Percentiles rank a stretch among this genome's conserved stretches.
Evolutionary conservation across 495 filamentous ascomycete species (phyloP).

Genomic region (Aspergillus nanangensis): DNA sequence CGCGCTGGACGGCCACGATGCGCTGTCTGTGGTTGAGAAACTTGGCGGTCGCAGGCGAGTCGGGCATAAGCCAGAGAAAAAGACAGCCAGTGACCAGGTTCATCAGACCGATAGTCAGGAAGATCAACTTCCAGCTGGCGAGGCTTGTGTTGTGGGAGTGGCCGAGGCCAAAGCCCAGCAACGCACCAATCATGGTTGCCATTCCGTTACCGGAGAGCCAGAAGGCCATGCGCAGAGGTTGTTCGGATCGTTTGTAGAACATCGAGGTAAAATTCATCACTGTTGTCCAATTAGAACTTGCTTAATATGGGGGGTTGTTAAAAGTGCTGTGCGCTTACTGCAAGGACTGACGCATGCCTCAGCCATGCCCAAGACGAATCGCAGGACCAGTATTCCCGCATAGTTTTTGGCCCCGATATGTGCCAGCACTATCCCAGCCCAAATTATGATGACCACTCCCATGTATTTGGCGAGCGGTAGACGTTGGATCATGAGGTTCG

Average conservation of each 20-base stretch:
- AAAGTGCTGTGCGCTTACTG: constrained; percentile 17
- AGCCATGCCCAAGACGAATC: constrained; percentile 62
- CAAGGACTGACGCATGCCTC: constrained; percentile 56
- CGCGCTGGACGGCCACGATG: constrained; percentile 36
- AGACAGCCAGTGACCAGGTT: constrained; percentile 40
- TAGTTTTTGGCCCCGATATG: constrained; percentile 57
- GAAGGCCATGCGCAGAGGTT: constrained; percentile 56
- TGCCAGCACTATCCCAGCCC: constrained; percentile 51
- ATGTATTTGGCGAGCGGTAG: constrained; percentile 57
- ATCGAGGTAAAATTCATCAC: constrained; percentile 56
- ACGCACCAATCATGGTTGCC: constrained; percentile 48
- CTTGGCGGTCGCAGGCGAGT: constrained; percentile 36
- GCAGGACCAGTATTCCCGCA: constrained; percentile 47
- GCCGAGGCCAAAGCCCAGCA: constrained; percentile 51
- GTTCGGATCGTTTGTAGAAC: constrained; percentile 67
- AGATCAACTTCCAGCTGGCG: constrained; percentile 52
- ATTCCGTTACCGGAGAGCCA: constrained; percentile 62
- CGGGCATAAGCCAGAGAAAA: constrained; percentile 37
- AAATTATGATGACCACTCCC: constrained; percentile 53
- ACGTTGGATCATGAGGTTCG: constrained; percentile 49
- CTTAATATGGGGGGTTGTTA: background rate
- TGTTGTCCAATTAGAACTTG: constrained; percentile 9
- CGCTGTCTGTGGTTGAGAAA: constrained; percentile 40
- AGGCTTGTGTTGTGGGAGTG: constrained; percentile 38
- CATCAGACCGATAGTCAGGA: constrained; percentile 48